phyloP scores from a whole-genome alignment of 2,329 filamentous ascomycete genomes.

The Nemania bipapillata region DNA sequence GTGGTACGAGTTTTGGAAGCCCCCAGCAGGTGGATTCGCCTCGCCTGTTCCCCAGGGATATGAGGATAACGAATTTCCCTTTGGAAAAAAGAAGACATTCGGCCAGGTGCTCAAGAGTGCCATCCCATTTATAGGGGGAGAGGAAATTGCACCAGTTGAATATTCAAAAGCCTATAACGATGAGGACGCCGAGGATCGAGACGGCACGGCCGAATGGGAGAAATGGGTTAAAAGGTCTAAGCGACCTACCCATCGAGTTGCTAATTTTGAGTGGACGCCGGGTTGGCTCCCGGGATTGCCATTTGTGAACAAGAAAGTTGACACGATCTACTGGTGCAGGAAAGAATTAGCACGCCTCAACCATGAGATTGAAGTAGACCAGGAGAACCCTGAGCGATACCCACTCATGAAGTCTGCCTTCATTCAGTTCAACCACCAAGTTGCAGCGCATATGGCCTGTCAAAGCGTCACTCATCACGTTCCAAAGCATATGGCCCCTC shows the following conservation, averaged over 20 bases:
- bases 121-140: conserved; percentile 62
- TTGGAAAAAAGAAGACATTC: conserved; percentile 60
- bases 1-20: conserved; percentile 74
- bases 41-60: conserved; percentile 69
- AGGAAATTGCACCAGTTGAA: conserved; percentile 57
- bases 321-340: conserved; percentile 92
- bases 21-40: conserved; percentile 68
- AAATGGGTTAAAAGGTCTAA: conserved; percentile 84
- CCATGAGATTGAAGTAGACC: conserved; percentile 89
- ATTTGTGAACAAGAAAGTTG: conserved; percentile 86
- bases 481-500: conserved; percentile 91
- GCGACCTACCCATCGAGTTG: conserved; percentile 83
- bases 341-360: conserved; percentile 88
- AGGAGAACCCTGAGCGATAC: conserved; percentile 84
- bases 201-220: conserved; percentile 78
- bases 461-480: conserved; percentile 91
- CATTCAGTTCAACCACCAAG: conserved; percentile 97
- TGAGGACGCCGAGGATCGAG: conserved; percentile 66
- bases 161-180: conserved; percentile 74
- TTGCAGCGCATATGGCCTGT: conserved; percentile 97
- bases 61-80: conserved; percentile 59
- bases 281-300: conserved; percentile 82
- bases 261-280: conserved; percentile 65
- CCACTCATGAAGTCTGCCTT: conserved; percentile 96
- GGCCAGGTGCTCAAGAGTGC: conserved; percentile 62